These are phyloP conservation scores for Lachnellula suecica DNA, from an alignment of 2,329 filamentous ascomycete genomes.

Conservation along the genomic window DNA sequence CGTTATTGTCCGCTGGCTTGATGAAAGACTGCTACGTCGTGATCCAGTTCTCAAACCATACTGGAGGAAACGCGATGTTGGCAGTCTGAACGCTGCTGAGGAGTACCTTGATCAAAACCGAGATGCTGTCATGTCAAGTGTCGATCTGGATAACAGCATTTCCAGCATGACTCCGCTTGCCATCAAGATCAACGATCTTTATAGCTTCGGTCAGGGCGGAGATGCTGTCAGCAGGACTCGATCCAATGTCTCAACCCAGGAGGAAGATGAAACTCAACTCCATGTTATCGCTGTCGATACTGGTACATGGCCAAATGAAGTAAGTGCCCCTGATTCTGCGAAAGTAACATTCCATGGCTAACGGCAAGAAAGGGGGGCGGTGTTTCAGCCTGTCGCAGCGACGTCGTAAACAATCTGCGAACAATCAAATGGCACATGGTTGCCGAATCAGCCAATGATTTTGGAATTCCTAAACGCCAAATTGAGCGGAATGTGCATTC, in stretches of 20 bases:
- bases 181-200: conserved; percentile 35
- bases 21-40: conserved; percentile 41
- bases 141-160: conserved; percentile 31
- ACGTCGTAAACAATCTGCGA: conserved; percentile 48
- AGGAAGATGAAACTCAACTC: conserved; percentile 27
- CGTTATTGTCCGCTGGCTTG: conserved; percentile 46
- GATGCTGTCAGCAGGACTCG: conserved; percentile 35
- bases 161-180: conserved; percentile 30
- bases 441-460: conserved; percentile 51
- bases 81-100: conserved; percentile 37
- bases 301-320: conserved; percentile 9
- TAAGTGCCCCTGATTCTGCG: neutral
- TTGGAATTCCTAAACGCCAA: conserved; percentile 47
- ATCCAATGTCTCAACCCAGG: conserved; percentile 26
- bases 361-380: neutral
- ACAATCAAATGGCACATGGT: conserved; percentile 51
- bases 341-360: neutral
- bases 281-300: conserved; percentile 41
- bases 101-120: conserved; percentile 37
- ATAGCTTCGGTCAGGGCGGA: conserved; percentile 35
- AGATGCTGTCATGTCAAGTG: conserved; percentile 30
- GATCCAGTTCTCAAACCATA: conserved; percentile 39
- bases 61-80: conserved; percentile 39
- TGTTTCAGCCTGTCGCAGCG: conserved; percentile 44
- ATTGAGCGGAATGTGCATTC: conserved; percentile 50